Conservation (phyloP, 768 basidiomycete species). For the Terana coerulea region DNA sequence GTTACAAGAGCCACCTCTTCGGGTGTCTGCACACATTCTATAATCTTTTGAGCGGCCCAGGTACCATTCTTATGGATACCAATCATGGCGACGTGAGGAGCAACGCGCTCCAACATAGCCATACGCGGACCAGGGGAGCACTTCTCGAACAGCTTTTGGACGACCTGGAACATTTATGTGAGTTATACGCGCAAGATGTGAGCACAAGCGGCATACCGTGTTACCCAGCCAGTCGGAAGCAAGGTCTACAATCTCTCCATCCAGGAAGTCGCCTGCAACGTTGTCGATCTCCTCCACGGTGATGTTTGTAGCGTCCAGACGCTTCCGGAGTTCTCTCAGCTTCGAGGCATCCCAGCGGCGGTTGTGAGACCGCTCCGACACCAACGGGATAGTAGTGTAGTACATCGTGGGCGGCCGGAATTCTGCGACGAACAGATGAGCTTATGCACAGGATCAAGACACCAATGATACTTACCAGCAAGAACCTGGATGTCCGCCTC, state of each 20-base stretch:
- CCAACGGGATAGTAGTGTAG: slow-evolving; percentile 91
- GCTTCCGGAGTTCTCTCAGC: slow-evolving; percentile 90
- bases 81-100: slow-evolving; percentile 93
- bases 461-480: slow-evolving; percentile 54
- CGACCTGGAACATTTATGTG: slow-evolving; percentile 49
- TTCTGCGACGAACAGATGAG: slow-evolving; percentile 44
- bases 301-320: slow-evolving; percentile 88
- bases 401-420: slow-evolving; percentile 93
- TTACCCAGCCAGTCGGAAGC: slow-evolving; percentile 99
- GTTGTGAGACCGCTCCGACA: slow-evolving; percentile 79
- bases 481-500: slow-evolving; percentile 84
- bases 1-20: slow-evolving; percentile 86
- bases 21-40: slow-evolving; percentile 85
- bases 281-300: slow-evolving; percentile 83
- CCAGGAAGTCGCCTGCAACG: slow-evolving; percentile 86
- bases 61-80: slow-evolving; percentile 99
- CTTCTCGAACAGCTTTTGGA: slow-evolving; percentile 95
- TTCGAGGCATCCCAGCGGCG: slow-evolving; percentile 93
- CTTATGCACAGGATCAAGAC: not conserved
- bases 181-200: not conserved
- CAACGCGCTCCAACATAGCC: slow-evolving; percentile 90
- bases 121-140: slow-evolving; percentile 75
- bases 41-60: slow-evolving; percentile 99
- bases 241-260: slow-evolving; percentile 92
- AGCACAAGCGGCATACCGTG: slow-evolving; percentile 46